phyloP scores from a whole-genome alignment of 1,284 basidiomycete species.

The Coniferiporia weirii region DNA sequence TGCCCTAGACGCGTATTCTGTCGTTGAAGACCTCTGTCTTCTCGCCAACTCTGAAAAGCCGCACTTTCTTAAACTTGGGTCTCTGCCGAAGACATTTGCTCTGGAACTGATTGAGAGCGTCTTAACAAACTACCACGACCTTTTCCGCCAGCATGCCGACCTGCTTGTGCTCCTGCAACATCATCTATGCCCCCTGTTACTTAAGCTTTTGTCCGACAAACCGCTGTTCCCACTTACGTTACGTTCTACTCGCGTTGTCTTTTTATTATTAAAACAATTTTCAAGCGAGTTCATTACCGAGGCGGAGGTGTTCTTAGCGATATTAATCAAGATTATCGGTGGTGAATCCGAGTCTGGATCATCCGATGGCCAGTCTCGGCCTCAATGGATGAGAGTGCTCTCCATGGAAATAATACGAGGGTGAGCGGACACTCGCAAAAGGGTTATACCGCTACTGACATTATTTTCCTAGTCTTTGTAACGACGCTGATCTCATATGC shows the following conservation, averaged over 20 bases:
- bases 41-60: conserved; percentile 82
- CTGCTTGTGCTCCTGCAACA: conserved; percentile 80
- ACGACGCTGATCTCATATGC: conserved; percentile 76
- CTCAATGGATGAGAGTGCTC: conserved; percentile 84
- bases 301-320: conserved; percentile 78
- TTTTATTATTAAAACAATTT: conserved; percentile 90
- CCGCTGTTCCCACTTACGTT: conserved; percentile 85
- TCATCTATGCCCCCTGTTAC: conserved; percentile 86
- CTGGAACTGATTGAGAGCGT: conserved; percentile 96
- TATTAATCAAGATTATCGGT: conserved; percentile 74
- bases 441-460: background rate
- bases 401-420: conserved; percentile 91
- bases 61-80: conserved; percentile 78
- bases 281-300: conserved; percentile 75
- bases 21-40: conserved; percentile 88
- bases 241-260: conserved; percentile 88
- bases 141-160: conserved; percentile 86
- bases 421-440: conserved; percentile 30
- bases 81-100: conserved; percentile 89
- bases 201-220: conserved; percentile 80
- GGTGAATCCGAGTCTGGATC: conserved; percentile 50
- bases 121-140: conserved; percentile 86
- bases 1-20: conserved; percentile 79
- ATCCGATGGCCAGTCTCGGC: conserved; percentile 35
- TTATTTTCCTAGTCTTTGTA: conserved; percentile 56